Base-by-base conservation (phyloP, 1,139 yeast species). In the Protomyces gravidus region DNA sequence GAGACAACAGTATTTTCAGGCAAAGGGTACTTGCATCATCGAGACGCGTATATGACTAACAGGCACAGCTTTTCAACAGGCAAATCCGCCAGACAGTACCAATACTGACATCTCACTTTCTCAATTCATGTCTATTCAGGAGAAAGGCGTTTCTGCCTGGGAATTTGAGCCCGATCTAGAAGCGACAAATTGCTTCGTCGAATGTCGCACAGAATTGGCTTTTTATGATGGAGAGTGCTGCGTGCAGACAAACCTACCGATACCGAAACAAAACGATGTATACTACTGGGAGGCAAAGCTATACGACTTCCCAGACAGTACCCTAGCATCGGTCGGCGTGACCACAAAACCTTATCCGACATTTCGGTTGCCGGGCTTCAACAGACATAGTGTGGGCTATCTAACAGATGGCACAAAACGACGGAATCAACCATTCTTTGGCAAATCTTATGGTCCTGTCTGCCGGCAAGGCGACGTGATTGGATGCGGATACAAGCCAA, bases 101-200 rank as follows among this genome's bases (percentile, higher is more conserved):
- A 70, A 69, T 55, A 70, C 76, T 17, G 78, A 75, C 61, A 73
- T 73, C 62, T 69, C 72, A 53, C 63, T 80, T 72, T 71, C 74
- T 71, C 73, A 75, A 71, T 78, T 80, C 71, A 74, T 73, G 72
- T 76, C 76, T 27, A 88, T 92, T 36, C 95, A 89, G 68, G 98
- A 94, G 68, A 89, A 88, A 71, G 99, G 97, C 0, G 85, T 94
- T 0, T 76, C 80, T 28, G 98, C 98, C 0, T 92, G 95, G 94
- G 95, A 89, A 68, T 92, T 94, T 70, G 80, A 80, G 62, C 88
- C 88, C 48, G 90, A 89, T 68, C 69, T 72, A 50, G 69, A 69
- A 76, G 15, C 82, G 80, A 62, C 82, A 80, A 53, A 80, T 76
- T 71, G 86, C 80, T 67, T 80, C 62, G 85, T 90, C 21, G 78